These are phyloP conservation scores for Anthracocystis setariae DNA, from an alignment of 1,284 basidiomycete genomes.

Conservation along the genomic window DNA sequence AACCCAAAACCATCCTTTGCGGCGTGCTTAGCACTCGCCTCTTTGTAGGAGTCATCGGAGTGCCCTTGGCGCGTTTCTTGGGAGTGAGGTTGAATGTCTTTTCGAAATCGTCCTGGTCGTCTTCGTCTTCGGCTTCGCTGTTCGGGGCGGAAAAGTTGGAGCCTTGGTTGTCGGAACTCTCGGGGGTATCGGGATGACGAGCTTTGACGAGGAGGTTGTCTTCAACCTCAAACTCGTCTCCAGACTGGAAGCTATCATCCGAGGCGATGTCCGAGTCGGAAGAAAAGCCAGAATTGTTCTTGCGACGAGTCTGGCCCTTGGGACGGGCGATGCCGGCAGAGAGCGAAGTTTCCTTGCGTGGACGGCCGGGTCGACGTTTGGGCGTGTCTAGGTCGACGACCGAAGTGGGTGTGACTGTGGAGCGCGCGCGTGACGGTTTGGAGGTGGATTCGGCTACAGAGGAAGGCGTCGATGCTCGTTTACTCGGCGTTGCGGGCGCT, in stretches of 20 bases:
- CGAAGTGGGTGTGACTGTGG: constrained; percentile 19
- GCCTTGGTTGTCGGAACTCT: constrained; percentile 41
- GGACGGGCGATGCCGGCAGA: constrained; percentile 32
- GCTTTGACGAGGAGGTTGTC: constrained; percentile 46
- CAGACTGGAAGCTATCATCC: constrained; percentile 49
- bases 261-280: constrained; percentile 43
- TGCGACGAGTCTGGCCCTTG: constrained; percentile 26
- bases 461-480: constrained; percentile 20
- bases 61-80: constrained; percentile 35
- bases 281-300: constrained; percentile 25
- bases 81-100: constrained; percentile 38
- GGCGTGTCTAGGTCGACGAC: constrained; percentile 22
- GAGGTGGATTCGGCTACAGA: constrained; percentile 12
- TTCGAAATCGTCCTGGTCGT: constrained; percentile 31
- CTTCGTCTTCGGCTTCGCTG: constrained; percentile 23
- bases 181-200: constrained; percentile 39
- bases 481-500: constrained; percentile 1
- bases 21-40: constrained; percentile 35
- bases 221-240: constrained; percentile 43
- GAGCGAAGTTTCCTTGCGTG: constrained; percentile 38
- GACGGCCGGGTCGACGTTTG: constrained; percentile 36
- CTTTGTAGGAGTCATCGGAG: constrained; percentile 42
- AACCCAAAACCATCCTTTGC: constrained; percentile 24
- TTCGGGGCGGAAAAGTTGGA: constrained; percentile 23
- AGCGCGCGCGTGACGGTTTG: constrained; percentile 10